Base-by-base conservation (phyloP, 768 basidiomycete species). In the Boletellus emodensis region DNA sequence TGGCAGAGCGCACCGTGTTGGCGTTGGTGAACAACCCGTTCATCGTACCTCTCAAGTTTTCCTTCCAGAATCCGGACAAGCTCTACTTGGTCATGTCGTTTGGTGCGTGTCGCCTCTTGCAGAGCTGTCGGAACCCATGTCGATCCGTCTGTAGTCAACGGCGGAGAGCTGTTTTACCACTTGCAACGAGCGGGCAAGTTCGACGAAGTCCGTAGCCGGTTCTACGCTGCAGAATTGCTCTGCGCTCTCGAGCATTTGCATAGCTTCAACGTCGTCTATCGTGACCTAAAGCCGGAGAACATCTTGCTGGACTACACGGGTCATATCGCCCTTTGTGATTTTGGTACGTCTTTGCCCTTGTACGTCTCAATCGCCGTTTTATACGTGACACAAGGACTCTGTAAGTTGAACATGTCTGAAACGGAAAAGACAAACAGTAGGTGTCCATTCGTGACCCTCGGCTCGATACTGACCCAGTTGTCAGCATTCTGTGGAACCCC, bases 41-140 rank as follows among this genome's bases (percentile, higher is more conserved):
- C 75, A 97, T 99, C 69, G 96, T 97, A 0, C 96, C 95, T 17
- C 84, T 99, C 69, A 98, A 99, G 66, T 97, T 99, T 71, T 95
- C 93, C 5, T 99, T 98, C 80, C 95, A 99, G 72, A 94, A 87
- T 53, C 90, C 90, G 2, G 95, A 98, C 67, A 99, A 99, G 68
- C 75, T 99, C 6, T 99, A 99, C 67, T 75, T 99, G 48, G 92
- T 97, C 34, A 90, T 99, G 85, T 94, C 94, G 20, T 98, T 97
- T 61, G 87, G 89, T 87, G 44, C 50, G 84, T 71, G 8, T 40
- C 13, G 17, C 14, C 1, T 24, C 18, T n/a, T 8, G 13, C n/a
- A 2, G 14, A 3, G 10, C 17, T 34, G 6, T 18, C 10, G 15
- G 57, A 41, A 46, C 42, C 11, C 11, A 38, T 46, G 49, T 37